Evolutionary conservation across 1,284 basidiomycete genomes (phyloP).

Genomic region (Cutaneotrichosporon curvatum): DNA sequence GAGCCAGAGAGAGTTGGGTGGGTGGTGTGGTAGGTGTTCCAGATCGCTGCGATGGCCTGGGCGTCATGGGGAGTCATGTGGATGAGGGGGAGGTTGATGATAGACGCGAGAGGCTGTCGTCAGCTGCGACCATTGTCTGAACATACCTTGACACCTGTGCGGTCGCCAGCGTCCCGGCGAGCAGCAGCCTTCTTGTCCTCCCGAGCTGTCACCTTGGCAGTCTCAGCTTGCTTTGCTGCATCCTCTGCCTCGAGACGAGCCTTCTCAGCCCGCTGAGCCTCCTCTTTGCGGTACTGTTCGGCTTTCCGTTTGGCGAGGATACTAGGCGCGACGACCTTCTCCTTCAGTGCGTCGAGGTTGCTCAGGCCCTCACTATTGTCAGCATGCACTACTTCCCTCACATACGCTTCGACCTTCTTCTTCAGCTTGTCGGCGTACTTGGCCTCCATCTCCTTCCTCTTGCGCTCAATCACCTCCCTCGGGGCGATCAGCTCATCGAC

Average conservation of each 20-base stretch:
- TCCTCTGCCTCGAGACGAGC: slow-evolving; percentile 9
- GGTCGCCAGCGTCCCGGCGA: slow-evolving; percentile 29
- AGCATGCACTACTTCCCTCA: slow-evolving; percentile 5
- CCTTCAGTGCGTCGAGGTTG: slow-evolving; percentile 43
- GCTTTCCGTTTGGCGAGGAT: slow-evolving; percentile 29
- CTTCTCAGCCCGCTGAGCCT: slow-evolving; percentile 10
- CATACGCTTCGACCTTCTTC: slow-evolving; percentile 40
- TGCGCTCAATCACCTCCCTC: slow-evolving; percentile 41
- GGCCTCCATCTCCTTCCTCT: slow-evolving; percentile 39
- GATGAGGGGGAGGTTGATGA: slow-evolving; percentile 69
- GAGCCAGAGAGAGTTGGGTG: slow-evolving; percentile 69
- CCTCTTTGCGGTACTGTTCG: slow-evolving; percentile 14
- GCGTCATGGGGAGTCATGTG: slow-evolving; percentile 62
- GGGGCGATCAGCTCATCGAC: slow-evolving; percentile 36
- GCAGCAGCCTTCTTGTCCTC: slow-evolving; percentile 43
- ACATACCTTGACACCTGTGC: slow-evolving; percentile 43
- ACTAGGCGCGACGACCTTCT: slow-evolving; percentile 34
- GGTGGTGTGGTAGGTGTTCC: slow-evolving; percentile 81
- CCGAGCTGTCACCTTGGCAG: slow-evolving; percentile 48
- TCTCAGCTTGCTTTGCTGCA: slow-evolving; percentile 36
- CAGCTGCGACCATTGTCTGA: not conserved
- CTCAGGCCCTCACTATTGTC: slow-evolving; percentile 34
- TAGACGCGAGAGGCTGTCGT: slow-evolving; percentile 64
- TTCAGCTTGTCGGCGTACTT: slow-evolving; percentile 46
- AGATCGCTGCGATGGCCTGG: slow-evolving; percentile 66